Percentiles rank a stretch among this genome's conserved stretches.
phyloP scores from a whole-genome alignment of 2,329 filamentous ascomycete species.

The Dothidotthia symphoricarpi region DNA sequence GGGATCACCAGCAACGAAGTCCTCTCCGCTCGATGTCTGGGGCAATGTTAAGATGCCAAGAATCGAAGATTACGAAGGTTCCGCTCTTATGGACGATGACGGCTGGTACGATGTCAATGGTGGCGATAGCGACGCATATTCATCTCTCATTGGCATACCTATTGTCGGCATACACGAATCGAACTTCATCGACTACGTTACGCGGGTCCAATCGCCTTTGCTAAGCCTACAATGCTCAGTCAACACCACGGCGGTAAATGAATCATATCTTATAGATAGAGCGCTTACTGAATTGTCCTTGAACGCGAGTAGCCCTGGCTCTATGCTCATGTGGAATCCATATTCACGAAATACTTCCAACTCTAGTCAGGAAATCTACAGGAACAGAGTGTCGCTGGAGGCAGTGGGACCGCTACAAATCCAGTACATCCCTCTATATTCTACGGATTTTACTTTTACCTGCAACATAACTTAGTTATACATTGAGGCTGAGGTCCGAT shows the following conservation, averaged over 20 bases:
- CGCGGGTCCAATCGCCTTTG: background rate
- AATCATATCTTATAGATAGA: too few relatives aligned
- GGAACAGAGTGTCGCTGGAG: too few relatives aligned
- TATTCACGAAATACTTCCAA: background rate
- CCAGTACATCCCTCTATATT: background rate
- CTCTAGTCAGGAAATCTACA: too few relatives aligned
- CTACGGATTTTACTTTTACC: background rate
- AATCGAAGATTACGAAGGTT: slow-evolving; percentile 2
- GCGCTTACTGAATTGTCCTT: too few relatives aligned
- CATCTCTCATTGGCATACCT: background rate
- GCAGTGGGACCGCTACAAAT: background rate
- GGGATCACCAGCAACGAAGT: background rate
- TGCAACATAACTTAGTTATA: background rate
- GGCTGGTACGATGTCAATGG: background rate
- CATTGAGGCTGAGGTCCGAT: background rate
- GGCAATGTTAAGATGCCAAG: slow-evolving; percentile 4
- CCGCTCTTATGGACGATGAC: background rate
- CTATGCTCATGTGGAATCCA: background rate
- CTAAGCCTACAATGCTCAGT: background rate
- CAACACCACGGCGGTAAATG: too few relatives aligned
- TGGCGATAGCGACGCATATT: background rate
- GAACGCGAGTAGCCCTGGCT: too few relatives aligned
- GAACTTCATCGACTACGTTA: background rate
- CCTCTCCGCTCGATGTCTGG: background rate
- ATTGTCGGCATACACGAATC: background rate